Base-by-base conservation (phyloP, 2,329 filamentous ascomycete genomes). In the Pezicula rhizophila region DNA sequence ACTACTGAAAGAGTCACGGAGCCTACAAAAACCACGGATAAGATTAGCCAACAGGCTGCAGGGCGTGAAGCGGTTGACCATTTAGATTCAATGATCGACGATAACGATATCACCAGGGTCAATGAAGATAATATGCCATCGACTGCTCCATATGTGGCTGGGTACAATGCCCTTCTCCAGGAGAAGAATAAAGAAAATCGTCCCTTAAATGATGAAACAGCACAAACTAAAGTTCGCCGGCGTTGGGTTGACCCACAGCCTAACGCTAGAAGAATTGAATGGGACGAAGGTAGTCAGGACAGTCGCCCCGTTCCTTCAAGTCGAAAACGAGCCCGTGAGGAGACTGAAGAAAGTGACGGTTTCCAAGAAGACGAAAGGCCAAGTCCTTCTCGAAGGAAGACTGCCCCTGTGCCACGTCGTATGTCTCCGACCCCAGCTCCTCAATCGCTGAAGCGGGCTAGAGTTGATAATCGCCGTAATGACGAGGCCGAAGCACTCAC, bases 171-270 rank as follows among this genome's bases (percentile, higher is more conserved):
- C n/a, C 48, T 42, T 14, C 48, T 18, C 8, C 47, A 50, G 17
- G 57, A 62, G 14, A 58, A 57, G 37, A 62, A 64, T 17, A 64
- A 64, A 47, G 62, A 64, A 41, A 64, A 64, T 23, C 50, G 50
- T 25, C 53, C 54, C 12, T 12, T 46, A 8, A 8, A 23, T 28
- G n/a, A 47, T 28, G 31, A 11, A 17, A 18, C 25, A 10, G 40
- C 42, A 2, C 38, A 49, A 38, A 33, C 5, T 14, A 43, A 28
- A 14, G 20, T 20, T 18, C 50, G 45, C 48, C 37, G 46, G 35
- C 57, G 53, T 12, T 42, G 57, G 8, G 39, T 57, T 23, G 60
- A 62, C 38, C 45, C 20, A 8, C 57, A 60, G 38, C 38, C 50
- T 6, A 43, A 47, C 48, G 57, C 55, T 7, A 41, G 52, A 17